A percentile compares a stretch with the other conserved stretches of the same genome.
phyloP scores from a whole-genome alignment of 2,329 filamentous ascomycete genomes.

The Botrytis fabae region DNA sequence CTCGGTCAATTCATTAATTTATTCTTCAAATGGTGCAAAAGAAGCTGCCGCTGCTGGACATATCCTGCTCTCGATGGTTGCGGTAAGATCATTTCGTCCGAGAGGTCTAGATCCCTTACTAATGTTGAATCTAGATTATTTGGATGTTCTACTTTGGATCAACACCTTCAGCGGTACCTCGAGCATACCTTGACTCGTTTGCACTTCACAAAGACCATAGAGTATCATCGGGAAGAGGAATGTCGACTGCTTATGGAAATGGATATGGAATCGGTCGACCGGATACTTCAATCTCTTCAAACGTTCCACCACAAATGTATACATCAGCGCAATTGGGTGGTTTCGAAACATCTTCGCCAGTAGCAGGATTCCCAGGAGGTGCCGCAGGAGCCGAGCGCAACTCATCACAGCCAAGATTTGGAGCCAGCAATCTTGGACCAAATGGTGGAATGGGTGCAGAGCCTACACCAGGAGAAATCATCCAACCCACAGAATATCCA shows the following conservation, averaged over 20 bases:
- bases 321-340: slow-evolving; percentile 92
- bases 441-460: slow-evolving; percentile 40
- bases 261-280: slow-evolving; percentile 73
- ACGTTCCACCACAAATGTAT: slow-evolving; percentile 89
- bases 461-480: slow-evolving; percentile 53
- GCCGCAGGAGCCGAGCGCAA: slow-evolving; percentile 53
- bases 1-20: slow-evolving; percentile 82
- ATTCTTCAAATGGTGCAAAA: slow-evolving; percentile 68
- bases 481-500: slow-evolving; percentile 85
- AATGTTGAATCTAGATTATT: slow-evolving; percentile 63
- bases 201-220: slow-evolving; percentile 81
- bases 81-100: slow-evolving; percentile 57
- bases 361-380: slow-evolving; percentile 45
- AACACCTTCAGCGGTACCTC: slow-evolving; percentile 79
- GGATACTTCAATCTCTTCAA: slow-evolving; percentile 79
- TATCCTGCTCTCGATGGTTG: slow-evolving; percentile 89
- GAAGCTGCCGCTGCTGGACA: slow-evolving; percentile 91
- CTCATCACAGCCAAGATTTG: slow-evolving; percentile 53
- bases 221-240: slow-evolving; percentile 42
- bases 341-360: slow-evolving; percentile 92
- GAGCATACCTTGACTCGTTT: slow-evolving; percentile 93
- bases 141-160: slow-evolving; percentile 99
- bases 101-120: slow-evolving; percentile 11
- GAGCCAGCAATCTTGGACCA: slow-evolving; percentile 41
- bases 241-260: slow-evolving; percentile 71